These are phyloP conservation scores for Fusarium sacchari DNA, from an alignment of 2,329 filamentous ascomycete genomes.

Conservation along the genomic window DNA sequence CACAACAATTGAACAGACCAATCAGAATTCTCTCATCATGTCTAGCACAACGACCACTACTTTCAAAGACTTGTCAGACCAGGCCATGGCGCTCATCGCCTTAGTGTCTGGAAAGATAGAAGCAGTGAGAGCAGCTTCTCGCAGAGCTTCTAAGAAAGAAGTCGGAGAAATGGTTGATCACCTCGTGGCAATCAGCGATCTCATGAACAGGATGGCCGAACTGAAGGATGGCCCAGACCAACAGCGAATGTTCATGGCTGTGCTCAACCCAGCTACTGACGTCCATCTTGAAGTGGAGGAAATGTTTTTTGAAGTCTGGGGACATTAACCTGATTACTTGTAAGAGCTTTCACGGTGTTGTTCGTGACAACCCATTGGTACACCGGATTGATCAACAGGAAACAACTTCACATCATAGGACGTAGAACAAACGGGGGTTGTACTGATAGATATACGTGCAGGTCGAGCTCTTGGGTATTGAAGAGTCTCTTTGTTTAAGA, in stretches of 20 bases:
- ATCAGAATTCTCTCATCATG: neutral
- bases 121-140: neutral
- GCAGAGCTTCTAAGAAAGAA: neutral
- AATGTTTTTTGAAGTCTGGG: neutral
- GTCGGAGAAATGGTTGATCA: neutral
- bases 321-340: neutral
- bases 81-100: neutral
- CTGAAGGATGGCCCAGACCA: neutral
- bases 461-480: too few relatives aligned
- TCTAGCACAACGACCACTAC: neutral
- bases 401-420: neutral
- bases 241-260: too few relatives aligned
- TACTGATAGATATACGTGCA: neutral
- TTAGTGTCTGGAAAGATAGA: too few relatives aligned
- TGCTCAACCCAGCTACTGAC: neutral
- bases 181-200: neutral
- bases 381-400: neutral
- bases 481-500: neutral
- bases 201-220: neutral
- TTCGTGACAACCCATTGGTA: neutral
- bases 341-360: neutral
- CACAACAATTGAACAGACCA: neutral
- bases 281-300: neutral
- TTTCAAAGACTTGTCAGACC: neutral
- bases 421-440: neutral